Base-by-base conservation (phyloP, 306 rosid species). In the Dalbergia cochinchinensis region DNA sequence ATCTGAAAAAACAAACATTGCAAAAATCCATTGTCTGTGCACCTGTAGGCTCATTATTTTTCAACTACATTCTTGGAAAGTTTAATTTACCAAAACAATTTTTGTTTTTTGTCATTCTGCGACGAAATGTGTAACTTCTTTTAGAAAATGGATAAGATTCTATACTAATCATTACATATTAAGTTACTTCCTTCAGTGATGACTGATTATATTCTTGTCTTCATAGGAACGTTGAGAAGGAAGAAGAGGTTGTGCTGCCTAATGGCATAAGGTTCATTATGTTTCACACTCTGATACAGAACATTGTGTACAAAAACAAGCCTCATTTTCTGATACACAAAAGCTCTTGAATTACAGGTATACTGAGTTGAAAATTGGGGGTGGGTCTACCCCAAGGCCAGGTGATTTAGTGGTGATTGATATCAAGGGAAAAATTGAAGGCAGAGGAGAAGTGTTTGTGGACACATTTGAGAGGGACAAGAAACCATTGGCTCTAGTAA, bases 351-450 rank as follows among this genome's bases (percentile, higher is more conserved):
- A 80, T 42, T 42, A 37, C 71, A 84, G 87, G 79, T 94, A 92
- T 84, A 84, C 72, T 31, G 97, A 92, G 44, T 22, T 90, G 79
- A 89, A 78, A 85, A 91, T 94, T 16, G 94, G 98, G 0, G 97
- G 96, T 4, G 97, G 98, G 0, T 88, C 88, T 15, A 3, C 72
- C n/a, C 98, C 96, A 5, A 85, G 92, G 83, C 22, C 85, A 9
- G 97, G 96, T 19, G 97, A 92, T 87, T 79, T 94, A 87, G 92
- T 94, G 68, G 98, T 94, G 84, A 92, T 92, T 26, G 92, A 92
- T 72, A 84, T 92, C 15, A 80, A 75, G 85, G 98, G 98, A 58
- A 89, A 86, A 58, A 63, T 83, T n/a, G 78, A 73, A 67, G 69
- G 71, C 53, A 91, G 19, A 35, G 92, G 89, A 41, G 89, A 88